These are phyloP conservation scores for Pythium myriotylum DNA, from an alignment of 352 stramenopile genomes.

Conservation along the genomic window DNA sequence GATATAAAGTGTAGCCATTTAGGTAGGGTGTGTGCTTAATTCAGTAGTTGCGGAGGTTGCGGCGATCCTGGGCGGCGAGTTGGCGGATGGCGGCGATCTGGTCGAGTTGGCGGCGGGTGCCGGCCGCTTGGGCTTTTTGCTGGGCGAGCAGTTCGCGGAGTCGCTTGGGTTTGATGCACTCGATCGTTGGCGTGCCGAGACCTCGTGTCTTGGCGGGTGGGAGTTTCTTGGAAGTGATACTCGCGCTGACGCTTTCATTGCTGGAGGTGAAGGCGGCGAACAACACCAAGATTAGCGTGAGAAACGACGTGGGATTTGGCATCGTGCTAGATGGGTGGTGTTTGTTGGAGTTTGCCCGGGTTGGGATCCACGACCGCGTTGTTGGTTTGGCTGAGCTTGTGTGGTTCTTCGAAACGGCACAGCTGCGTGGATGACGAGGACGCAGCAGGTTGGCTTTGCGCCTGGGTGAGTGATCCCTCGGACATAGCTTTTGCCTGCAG, in stretches of 20 bases:
- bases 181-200: neutral
- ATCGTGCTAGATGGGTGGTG: no score
- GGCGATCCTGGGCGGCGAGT: neutral
- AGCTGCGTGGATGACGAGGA: no score
- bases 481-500: no score
- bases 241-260: neutral
- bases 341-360: no score
- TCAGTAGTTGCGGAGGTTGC: neutral
- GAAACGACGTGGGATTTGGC: no score
- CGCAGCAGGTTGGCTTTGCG: no score
- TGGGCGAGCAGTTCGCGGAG: conserved; percentile 7
- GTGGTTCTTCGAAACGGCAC: no score
- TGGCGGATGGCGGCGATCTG: conserved; percentile 12
- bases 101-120: conserved; percentile 4
- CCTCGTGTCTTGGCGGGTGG: neutral
- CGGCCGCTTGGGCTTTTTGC: conserved; percentile 1
- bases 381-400: no score
- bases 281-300: no score
- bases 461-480: no score
- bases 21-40: no score
- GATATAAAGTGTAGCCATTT: conserved; percentile 17
- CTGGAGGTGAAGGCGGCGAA: neutral
- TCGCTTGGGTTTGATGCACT: conserved; percentile 4
- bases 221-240: neutral
- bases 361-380: no score